Base-by-base conservation (phyloP, 2,329 filamentous ascomycete species). In the Thielaviopsis ethacetica region DNA sequence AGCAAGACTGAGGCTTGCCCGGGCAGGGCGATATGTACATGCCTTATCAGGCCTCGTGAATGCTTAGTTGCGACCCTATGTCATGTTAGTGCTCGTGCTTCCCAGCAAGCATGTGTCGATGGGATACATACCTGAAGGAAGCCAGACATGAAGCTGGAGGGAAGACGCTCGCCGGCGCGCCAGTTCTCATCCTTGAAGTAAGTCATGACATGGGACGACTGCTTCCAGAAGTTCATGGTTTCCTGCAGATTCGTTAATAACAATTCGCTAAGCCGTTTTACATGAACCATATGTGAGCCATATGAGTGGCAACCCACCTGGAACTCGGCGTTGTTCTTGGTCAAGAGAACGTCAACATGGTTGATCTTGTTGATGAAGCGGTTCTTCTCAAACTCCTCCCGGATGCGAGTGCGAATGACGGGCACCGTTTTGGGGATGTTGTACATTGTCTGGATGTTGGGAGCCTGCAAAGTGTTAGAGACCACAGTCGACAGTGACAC, bases 191-290 rank as follows among this genome's bases (percentile, higher is more conserved):
- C 80, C 70, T 91, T 84, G 80, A 97, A 98, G 74, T 95, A 98
- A 67, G 93, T 90, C 81, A 98, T 89, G 66, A 98, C 81, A 71
- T 98, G 93, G 63, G 87, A 87, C 63, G 91, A 79, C 74, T 98
- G 93, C 75, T 96, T 95, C 93, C 93, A 98, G 79, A 87, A 98
- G 76, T 98, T 98, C 78, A 98, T 83, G 58, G 88, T 98, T 79
- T 98, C 93, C 91, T 96, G 66, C 60, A 56, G 47, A 58, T 21
- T 61, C 58, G 56, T 50, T 17, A 10, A 2, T 34, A 12, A 34
- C 10, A 34, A 34, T 10, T 4, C 30, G 30, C 5, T 34, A 12
- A 6, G 30, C 30, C 10, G 30, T 12, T 34, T 34, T 34, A 34
- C 41, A 15, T 12, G 71, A 63, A 69, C 13, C 12, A 71, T 63